Evolutionary conservation across 2,329 filamentous ascomycete genomes (phyloP).

Genomic region (Ophiosphaerella narmari): DNA sequence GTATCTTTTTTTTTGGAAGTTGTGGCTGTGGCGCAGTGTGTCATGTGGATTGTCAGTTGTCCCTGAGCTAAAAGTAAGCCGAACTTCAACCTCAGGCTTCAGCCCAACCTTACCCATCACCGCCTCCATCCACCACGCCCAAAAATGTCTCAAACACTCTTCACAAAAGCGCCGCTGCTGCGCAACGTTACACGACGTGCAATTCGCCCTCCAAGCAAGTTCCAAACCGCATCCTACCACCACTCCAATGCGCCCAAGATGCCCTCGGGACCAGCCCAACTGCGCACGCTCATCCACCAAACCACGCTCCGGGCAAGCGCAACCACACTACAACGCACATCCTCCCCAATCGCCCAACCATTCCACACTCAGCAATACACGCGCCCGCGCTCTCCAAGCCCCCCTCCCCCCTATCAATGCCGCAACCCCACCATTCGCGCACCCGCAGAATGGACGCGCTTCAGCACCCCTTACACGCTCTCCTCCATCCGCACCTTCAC

Average conservation of each 20-base stretch:
- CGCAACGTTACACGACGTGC: conserved; percentile 13
- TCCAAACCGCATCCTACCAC: conserved; percentile 14
- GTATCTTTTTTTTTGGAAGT: too few relatives aligned
- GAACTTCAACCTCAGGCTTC: conserved; percentile 17
- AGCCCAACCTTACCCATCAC: conserved; percentile 2
- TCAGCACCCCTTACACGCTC: conserved; percentile 34
- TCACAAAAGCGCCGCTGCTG: conserved; percentile 15
- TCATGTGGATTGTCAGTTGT: conserved; percentile 8
- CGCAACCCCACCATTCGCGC: conserved; percentile 32
- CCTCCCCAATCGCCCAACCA: conserved; percentile 25
- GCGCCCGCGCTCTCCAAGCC: conserved; percentile 28
- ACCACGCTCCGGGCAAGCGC: conserved; percentile 30
- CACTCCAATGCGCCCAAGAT: conserved; percentile 25
- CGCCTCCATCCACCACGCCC: conserved; percentile 10
- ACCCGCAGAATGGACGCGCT: conserved; percentile 39
- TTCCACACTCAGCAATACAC: conserved; percentile 14
- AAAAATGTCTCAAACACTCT: conserved; percentile 21
- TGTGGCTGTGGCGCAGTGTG: not conserved
- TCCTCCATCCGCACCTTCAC: conserved; percentile 41
- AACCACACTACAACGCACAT: conserved; percentile 26
- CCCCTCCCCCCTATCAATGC: conserved; percentile 30
- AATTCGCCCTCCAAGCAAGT: not conserved
- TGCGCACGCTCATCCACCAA: conserved; percentile 37
- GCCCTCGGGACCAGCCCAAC: conserved; percentile 26
- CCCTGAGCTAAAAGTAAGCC: not conserved